A percentile compares a stretch with the other conserved stretches of the same genome.
phyloP scores from a whole-genome alignment of 352 stramenopile species.

The Phytophthora melonis region DNA sequence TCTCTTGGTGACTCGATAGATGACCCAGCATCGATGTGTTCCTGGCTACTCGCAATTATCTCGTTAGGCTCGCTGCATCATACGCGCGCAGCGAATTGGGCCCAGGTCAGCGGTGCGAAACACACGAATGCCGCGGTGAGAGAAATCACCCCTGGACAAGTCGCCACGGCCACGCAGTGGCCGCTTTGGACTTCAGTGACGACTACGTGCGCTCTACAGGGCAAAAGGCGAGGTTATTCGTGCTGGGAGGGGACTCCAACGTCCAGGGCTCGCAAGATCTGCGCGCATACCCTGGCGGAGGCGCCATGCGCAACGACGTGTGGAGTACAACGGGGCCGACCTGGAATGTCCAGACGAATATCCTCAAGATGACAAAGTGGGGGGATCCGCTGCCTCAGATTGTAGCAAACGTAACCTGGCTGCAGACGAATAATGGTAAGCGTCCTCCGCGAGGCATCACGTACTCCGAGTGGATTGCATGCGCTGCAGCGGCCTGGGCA shows the following conservation, averaged over 20 bases:
- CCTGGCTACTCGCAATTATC: not conserved
- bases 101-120: conserved; percentile 67
- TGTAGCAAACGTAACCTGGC: conserved; percentile 73
- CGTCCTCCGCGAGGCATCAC: conserved; percentile 61
- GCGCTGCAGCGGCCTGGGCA: conserved; percentile 63
- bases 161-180: conserved; percentile 73
- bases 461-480: conserved; percentile 75
- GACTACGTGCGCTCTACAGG: conserved; percentile 52
- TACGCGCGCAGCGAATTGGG: conserved; percentile 62
- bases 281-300: conserved; percentile 76
- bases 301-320: conserved; percentile 74
- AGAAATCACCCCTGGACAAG: conserved; percentile 65
- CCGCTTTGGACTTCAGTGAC: conserved; percentile 65
- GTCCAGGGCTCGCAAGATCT: conserved; percentile 74
- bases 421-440: conserved; percentile 81
- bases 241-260: conserved; percentile 75
- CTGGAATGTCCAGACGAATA: conserved; percentile 62
- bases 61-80: conserved; percentile 6
- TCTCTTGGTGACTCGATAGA: not conserved
- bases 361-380: conserved; percentile 77
- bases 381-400: conserved; percentile 73
- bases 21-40: conserved; percentile 20
- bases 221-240: conserved; percentile 69
- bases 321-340: conserved; percentile 72
- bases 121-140: conserved; percentile 68